Base-by-base conservation (phyloP, 495 filamentous ascomycete species). In the Penicillium paxilli region DNA sequence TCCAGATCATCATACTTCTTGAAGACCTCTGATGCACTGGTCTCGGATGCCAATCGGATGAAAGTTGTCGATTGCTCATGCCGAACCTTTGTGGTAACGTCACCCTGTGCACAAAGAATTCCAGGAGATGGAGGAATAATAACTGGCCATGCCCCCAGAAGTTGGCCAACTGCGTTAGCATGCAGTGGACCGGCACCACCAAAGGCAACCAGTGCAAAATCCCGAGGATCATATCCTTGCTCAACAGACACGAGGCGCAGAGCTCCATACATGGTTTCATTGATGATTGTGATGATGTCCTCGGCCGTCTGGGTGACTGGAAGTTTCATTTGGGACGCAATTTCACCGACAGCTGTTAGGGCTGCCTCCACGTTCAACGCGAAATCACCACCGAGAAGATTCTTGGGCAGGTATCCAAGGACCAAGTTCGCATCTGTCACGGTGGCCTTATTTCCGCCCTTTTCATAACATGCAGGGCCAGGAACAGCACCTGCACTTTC, bases 201-300 rank as follows among this genome's bases (percentile, higher is more conserved):
- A 52, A 80, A 80, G 0, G 77, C 77, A 4, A 81, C 78, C 4
- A 81, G 65, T 3, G 77, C 76, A 57, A 81, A 81, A 11, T 78
- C 75, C n/a, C 71, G 68, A 14, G 77, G 77, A 51, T 81, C 76
- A 32, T 77, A 77, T 8, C 78, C 78, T 47, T 79, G 78, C 45
- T 81, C 77, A 4, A 81, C 75, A 2, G 77, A 79, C 4, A 81
- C 76, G 1, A 79, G 63, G 23, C 77, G 71, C 24, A 81, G 53
- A 16, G 78, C 78, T 2, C 78, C 78, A 51, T 81, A 78, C 61
- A 81, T 79, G 8, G 75, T 71, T 49, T 81, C 77, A 40, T 81
- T 81, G 25, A 75, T 73, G 1, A 81, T 58, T 11, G 72, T 67
- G 30, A 81, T 67, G 20, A 80, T 77, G 25, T 76, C 75, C 51